These are phyloP conservation scores for Gossypium gossypioides DNA, from an alignment of 441 rosid species.

Conservation along the genomic window DNA sequence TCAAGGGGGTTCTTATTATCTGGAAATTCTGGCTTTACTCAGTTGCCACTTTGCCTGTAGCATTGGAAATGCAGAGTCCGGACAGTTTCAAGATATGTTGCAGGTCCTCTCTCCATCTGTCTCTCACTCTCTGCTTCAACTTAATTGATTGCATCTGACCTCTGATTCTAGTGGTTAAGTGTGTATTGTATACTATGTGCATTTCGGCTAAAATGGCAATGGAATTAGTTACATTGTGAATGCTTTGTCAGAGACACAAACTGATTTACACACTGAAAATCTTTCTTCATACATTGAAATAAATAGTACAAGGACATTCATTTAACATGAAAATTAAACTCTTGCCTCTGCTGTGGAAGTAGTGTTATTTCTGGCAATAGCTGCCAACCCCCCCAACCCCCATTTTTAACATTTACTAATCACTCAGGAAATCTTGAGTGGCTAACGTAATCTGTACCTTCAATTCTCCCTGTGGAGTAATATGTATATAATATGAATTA, in stretches of 20 bases:
- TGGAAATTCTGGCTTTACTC: background rate
- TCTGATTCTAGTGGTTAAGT: background rate
- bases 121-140: background rate
- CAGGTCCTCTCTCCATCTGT: background rate
- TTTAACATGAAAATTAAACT: background rate
- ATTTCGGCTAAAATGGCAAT: too few relatives aligned
- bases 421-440: background rate
- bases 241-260: background rate
- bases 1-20: background rate
- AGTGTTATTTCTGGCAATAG: background rate
- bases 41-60: background rate
- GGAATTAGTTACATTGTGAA: background rate
- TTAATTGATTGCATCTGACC: background rate
- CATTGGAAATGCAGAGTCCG: background rate
- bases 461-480: background rate
- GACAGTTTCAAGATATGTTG: background rate
- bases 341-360: background rate
- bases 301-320: background rate
- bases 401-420: background rate
- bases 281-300: conserved; percentile 9
- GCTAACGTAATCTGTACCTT: background rate
- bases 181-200: background rate
- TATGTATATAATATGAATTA: background rate
- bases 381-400: background rate
- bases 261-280: conserved; percentile 3